Conservation (phyloP, 805 yeast genomes). For the Teunomyces panamensis region DNA sequence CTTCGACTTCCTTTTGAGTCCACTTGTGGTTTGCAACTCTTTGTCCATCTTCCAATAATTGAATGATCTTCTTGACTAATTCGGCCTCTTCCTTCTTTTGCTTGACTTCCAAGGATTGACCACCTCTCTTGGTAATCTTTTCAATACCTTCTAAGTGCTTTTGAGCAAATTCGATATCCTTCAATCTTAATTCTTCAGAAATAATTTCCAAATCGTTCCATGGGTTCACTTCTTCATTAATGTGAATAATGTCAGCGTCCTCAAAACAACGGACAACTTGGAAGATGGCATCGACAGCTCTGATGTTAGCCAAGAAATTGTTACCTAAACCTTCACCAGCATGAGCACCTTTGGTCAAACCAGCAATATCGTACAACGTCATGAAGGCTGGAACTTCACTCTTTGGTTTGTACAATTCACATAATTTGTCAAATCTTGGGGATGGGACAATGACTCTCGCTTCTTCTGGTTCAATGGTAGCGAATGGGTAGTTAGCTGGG, state of each 20-base stretch:
- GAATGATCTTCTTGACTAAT: slow-evolving; percentile 70
- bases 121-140: slow-evolving; percentile 82
- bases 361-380: slow-evolving; percentile 96
- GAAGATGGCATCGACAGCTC: slow-evolving; percentile 97
- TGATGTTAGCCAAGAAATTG: slow-evolving; percentile 92
- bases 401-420: slow-evolving; percentile 75
- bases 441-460: slow-evolving; percentile 95
- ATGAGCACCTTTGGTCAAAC: slow-evolving; percentile 94
- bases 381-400: slow-evolving; percentile 87
- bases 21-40: slow-evolving; percentile 86
- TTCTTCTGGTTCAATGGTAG: slow-evolving; percentile 97
- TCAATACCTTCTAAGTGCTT: slow-evolving; percentile 75
- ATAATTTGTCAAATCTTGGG: slow-evolving; percentile 75
- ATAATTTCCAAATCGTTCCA: slow-evolving; percentile 91
- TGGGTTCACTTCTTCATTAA: slow-evolving; percentile 91
- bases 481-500: slow-evolving; percentile 98
- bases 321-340: slow-evolving; percentile 98
- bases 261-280: slow-evolving; percentile 98
- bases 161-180: slow-evolving; percentile 92
- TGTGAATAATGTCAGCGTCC: slow-evolving; percentile 96
- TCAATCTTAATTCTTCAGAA: slow-evolving; percentile 85
- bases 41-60: slow-evolving; percentile 75
- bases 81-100: slow-evolving; percentile 82
- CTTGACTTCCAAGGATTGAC: slow-evolving; percentile 85
- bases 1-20: slow-evolving; percentile 88